Evolutionary conservation across 2,329 filamentous ascomycete species (phyloP).

Genomic region (Zymoseptoria pseudotritici): DNA sequence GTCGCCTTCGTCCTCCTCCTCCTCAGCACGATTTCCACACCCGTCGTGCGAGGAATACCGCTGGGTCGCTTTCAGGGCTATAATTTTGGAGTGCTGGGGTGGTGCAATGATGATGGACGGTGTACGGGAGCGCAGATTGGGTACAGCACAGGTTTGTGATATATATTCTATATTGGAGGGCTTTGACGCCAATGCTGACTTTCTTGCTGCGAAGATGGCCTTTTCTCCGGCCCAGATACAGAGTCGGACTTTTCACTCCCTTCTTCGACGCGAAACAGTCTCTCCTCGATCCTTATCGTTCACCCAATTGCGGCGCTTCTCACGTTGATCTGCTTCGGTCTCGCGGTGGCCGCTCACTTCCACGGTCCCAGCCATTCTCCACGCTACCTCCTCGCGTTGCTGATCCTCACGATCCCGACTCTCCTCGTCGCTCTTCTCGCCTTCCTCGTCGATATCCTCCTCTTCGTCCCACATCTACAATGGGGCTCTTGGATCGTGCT

Average conservation of each 20-base stretch:
- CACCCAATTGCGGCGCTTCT: slow-evolving; percentile 86
- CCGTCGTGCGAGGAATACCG: slow-evolving; percentile 77
- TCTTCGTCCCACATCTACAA: slow-evolving; percentile 87
- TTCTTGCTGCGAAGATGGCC: slow-evolving; percentile 34
- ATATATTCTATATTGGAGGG: not conserved
- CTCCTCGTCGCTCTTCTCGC: slow-evolving; percentile 76
- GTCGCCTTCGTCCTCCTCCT: slow-evolving; percentile 78
- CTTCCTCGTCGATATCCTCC: slow-evolving; percentile 84
- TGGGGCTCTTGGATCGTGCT: slow-evolving; percentile 95
- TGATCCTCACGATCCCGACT: slow-evolving; percentile 80
- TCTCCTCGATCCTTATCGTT: slow-evolving; percentile 86
- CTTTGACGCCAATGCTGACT: not conserved
- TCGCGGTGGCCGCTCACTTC: slow-evolving; percentile 76
- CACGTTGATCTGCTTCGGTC: slow-evolving; percentile 72
- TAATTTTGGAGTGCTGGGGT: slow-evolving; percentile 89
- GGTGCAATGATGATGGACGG: slow-evolving; percentile 54
- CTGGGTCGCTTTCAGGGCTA: slow-evolving; percentile 69
- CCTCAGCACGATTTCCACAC: slow-evolving; percentile 82
- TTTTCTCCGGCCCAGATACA: slow-evolving; percentile 36
- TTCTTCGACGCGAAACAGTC: slow-evolving; percentile 56
- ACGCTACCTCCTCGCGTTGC: slow-evolving; percentile 73
- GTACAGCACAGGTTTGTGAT: slow-evolving; percentile 68
- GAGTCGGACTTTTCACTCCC: slow-evolving; percentile 53
- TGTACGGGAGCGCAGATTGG: slow-evolving; percentile 75
- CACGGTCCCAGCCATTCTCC: slow-evolving; percentile 84